phyloP scores from a whole-genome alignment of 2,329 filamentous ascomycete species.

The Talaromyces amestolkiae region DNA sequence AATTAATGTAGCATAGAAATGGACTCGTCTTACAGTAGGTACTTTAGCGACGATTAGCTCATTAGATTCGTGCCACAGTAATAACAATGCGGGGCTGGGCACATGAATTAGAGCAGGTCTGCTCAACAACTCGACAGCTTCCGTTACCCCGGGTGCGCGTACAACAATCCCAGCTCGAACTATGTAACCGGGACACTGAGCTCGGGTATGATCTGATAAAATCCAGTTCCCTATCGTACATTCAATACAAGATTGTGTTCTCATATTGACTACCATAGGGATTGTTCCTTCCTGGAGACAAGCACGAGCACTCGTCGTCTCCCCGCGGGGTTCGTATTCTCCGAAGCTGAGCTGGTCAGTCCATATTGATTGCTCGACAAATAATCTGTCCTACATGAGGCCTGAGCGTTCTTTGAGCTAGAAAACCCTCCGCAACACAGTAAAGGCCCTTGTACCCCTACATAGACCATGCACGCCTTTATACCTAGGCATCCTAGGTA shows the following conservation, averaged over 20 bases:
- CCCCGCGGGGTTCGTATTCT: neutral
- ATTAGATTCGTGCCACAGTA: neutral
- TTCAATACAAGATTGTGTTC: neutral
- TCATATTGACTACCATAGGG: neutral
- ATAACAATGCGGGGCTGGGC: neutral
- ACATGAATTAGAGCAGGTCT: neutral
- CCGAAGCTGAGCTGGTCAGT: neutral
- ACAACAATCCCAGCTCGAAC: neutral
- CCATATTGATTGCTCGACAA: neutral
- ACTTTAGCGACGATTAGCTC: neutral
- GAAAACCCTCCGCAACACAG: neutral
- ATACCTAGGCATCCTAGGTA: neutral
- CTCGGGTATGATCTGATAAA: neutral
- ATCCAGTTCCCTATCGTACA: neutral
- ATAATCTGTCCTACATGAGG: neutral
- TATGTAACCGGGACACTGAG: neutral
- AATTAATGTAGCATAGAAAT: neutral
- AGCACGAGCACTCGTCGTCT: neutral
- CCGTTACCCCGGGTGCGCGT: conserved; percentile 10
- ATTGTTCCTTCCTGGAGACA: neutral
- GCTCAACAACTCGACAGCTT: conserved; percentile 6
- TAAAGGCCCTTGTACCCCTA: neutral
- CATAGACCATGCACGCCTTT: neutral
- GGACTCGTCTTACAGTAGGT: neutral
- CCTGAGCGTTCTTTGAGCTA: neutral